Evolutionary conservation across 2,329 filamentous ascomycete species (phyloP).

Genomic region (Pezicula rhizophila): DNA sequence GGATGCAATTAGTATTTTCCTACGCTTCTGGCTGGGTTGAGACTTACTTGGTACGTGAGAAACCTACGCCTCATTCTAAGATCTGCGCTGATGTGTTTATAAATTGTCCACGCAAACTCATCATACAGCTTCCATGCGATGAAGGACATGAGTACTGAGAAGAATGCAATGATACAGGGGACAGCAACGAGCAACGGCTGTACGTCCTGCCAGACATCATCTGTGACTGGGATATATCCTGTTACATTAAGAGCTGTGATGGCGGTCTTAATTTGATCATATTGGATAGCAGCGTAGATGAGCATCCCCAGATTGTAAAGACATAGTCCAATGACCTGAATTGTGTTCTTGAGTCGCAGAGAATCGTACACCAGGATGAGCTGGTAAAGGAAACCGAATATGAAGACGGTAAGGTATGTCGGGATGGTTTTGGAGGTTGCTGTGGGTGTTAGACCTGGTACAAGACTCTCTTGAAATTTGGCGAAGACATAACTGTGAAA

Average conservation of each 20-base stretch:
- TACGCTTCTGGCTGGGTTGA: not conserved
- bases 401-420: constrained; percentile 92
- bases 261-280: constrained; percentile 79
- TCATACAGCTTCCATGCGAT: constrained; percentile 94
- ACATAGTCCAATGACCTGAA: constrained; percentile 94
- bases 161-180: constrained; percentile 74
- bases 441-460: constrained; percentile 40
- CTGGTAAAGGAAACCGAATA: constrained; percentile 94
- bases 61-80: constrained; percentile 95
- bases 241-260: constrained; percentile 46
- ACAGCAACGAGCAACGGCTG: constrained; percentile 78
- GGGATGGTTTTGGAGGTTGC: constrained; percentile 70
- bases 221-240: constrained; percentile 23
- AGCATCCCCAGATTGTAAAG: constrained; percentile 87
- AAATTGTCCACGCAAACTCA: constrained; percentile 98
- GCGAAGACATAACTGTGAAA: constrained; percentile 72
- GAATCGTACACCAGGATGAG: constrained; percentile 89
- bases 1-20: constrained; percentile 7
- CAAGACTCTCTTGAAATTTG: constrained; percentile 66
- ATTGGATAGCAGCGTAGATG: constrained; percentile 88
- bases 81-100: constrained; percentile 98
- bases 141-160: constrained; percentile 66
- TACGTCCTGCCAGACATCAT: constrained; percentile 61
- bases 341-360: constrained; percentile 90
- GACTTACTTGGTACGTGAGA: constrained; percentile 82